Base-by-base conservation (phyloP, 2,329 filamentous ascomycete genomes). In the Aureobasidium sp. region DNA sequence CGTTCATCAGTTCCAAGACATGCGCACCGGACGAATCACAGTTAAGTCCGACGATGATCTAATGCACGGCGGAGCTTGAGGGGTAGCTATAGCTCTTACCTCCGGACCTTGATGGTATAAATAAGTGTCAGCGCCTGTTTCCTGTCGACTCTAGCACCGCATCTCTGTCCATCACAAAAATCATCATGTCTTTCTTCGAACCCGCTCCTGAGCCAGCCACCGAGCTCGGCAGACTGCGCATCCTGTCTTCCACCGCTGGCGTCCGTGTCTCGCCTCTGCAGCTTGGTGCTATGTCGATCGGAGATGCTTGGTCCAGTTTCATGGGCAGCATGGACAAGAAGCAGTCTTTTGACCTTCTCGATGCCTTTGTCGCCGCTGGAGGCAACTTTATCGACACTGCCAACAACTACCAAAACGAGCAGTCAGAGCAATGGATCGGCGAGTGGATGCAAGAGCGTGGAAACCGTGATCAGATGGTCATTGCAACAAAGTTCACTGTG, bases 241-340 rank as follows among this genome's bases (percentile, higher is more conserved):
- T 82, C 17, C 75, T 84, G 6, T 76, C 80, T 3, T 78, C 80
- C 7, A 76, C 75, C 0, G 82, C 80, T 0, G 79, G 77, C 20
- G 74, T 84, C 15, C 77, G 79, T 51, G 81, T 84, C 17, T 80
- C 77, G 27, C 81, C 81, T 37, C 70, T 84, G 68, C 83, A 80
- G 60, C 73, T 83, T 1, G 81, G 80, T 25, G 75, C 76, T 0
- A 83, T 83, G 80, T 83, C 79, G 68, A 81, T 84, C 66, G 81
- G 80, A 17, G 74, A 80, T 39, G 75, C 77, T 5, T 82, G 80
- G 80, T 69, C 70, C 47, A 27, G 22, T 14, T 67, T 67, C 60
- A 64, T 72, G 59, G 71, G 72, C 15, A 25, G 62, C 39, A 66
- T 64, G 61, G 62, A 55, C 62, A 70, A 74, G 64, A 68, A 73